These are phyloP conservation scores for Magnaporthales sp. DNA, from an alignment of 2,329 filamentous ascomycete species.

Conservation along the genomic window DNA sequence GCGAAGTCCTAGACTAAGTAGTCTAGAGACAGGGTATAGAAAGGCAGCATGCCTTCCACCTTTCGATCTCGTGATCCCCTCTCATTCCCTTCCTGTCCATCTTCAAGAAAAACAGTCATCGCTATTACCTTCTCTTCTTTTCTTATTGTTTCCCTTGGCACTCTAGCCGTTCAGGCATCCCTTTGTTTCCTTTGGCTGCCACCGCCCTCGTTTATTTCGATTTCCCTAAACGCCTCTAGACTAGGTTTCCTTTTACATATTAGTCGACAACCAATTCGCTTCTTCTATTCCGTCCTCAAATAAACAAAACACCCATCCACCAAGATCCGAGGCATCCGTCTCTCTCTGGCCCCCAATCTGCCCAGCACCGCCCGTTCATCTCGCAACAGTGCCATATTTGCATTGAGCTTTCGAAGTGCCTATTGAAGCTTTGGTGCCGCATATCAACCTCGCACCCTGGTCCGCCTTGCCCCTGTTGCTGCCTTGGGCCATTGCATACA, in stretches of 20 bases:
- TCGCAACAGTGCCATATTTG: background rate
- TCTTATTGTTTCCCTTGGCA: slow-evolving; percentile 3
- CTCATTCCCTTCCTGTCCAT: slow-evolving; percentile 8
- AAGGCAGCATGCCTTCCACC: slow-evolving; percentile 42
- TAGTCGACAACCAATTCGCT: background rate
- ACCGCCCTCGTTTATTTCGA: background rate
- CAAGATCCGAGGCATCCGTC: background rate
- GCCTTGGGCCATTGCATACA: background rate
- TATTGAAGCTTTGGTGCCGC: background rate
- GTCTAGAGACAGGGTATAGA: slow-evolving; percentile 30
- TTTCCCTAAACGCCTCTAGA: slow-evolving; percentile 4
- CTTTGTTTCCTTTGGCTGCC: background rate
- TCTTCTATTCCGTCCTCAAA: background rate
- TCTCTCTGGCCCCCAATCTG: background rate
- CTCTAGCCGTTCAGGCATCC: background rate
- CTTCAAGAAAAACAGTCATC: slow-evolving; percentile 1
- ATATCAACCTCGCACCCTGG: background rate
- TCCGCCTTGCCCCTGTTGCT: background rate
- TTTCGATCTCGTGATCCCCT: slow-evolving; percentile 10
- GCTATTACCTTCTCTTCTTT: slow-evolving; percentile 8
- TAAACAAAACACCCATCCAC: background rate
- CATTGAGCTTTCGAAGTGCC: background rate
- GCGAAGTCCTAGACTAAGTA: background rate
- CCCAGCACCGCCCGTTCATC: background rate
- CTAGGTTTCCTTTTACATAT: slow-evolving; percentile 2